phyloP scores from a whole-genome alignment of 2,329 filamentous ascomycete genomes.

The Whalleya microplaca region DNA sequence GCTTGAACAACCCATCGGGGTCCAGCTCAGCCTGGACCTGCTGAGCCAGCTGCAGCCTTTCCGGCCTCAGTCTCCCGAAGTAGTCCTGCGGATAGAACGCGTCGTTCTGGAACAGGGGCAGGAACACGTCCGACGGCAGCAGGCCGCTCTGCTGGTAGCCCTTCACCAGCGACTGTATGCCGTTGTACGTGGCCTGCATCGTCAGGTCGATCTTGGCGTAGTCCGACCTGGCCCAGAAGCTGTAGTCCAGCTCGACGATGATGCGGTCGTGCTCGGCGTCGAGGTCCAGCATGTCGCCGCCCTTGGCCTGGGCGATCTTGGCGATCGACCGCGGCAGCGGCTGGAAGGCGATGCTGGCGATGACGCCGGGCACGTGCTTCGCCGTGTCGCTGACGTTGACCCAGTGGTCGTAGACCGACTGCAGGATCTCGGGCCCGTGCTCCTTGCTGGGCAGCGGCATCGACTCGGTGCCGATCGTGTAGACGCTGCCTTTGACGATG shows the following conservation, averaged over 20 bases:
- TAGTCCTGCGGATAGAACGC: slow-evolving; percentile 47
- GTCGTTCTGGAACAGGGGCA: slow-evolving; percentile 50
- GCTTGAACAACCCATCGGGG: slow-evolving; percentile 42
- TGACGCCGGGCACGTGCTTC: slow-evolving; percentile 29
- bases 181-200: slow-evolving; percentile 43
- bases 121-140: slow-evolving; percentile 39
- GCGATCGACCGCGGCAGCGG: slow-evolving; percentile 44
- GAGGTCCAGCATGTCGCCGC: slow-evolving; percentile 45
- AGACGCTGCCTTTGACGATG: slow-evolving; percentile 39
- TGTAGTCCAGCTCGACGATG: slow-evolving; percentile 49
- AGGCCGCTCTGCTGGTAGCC: slow-evolving; percentile 39
- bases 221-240: slow-evolving; percentile 38
- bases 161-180: slow-evolving; percentile 36
- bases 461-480: slow-evolving; percentile 45
- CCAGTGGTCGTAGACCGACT: slow-evolving; percentile 39
- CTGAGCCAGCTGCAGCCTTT: slow-evolving; percentile 40
- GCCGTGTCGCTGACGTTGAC: slow-evolving; percentile 34
- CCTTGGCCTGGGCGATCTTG: slow-evolving; percentile 34
- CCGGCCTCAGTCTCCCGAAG: slow-evolving; percentile 43
- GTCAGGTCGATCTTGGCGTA: slow-evolving; percentile 37
- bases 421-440: slow-evolving; percentile 36
- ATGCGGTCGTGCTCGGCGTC: slow-evolving; percentile 45
- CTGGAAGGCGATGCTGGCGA: slow-evolving; percentile 44
- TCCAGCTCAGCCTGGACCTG: slow-evolving; percentile 42
- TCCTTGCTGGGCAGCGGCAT: slow-evolving; percentile 38